These are phyloP conservation scores for Cyathus striatus DNA, from an alignment of 768 basidiomycete species.

Conservation along the genomic window DNA sequence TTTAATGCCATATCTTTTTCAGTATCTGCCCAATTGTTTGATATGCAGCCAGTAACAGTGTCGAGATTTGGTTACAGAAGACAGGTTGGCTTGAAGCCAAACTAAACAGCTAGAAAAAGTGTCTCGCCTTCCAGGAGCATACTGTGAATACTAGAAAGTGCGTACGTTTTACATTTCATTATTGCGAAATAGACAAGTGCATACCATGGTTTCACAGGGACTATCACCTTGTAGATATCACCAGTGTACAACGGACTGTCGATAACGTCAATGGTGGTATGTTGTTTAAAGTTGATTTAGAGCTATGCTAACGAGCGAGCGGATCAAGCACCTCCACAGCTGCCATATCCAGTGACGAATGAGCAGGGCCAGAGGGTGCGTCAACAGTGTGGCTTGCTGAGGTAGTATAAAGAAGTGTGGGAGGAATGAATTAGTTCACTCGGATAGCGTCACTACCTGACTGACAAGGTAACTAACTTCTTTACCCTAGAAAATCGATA, in stretches of 20 bases:
- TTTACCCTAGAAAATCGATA: too few species aligned
- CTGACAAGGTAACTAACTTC: too few species aligned
- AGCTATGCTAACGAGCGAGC: too few species aligned
- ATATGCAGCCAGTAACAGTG: constrained; percentile 82
- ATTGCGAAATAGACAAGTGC: constrained; percentile 1
- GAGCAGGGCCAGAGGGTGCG: too few species aligned
- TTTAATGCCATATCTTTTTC: constrained; percentile 32
- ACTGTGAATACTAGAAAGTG: constrained; percentile 48
- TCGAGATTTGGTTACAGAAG: constrained; percentile 79
- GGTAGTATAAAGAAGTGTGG: too few species aligned
- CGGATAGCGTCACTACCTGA: too few species aligned
- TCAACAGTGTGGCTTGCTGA: too few species aligned
- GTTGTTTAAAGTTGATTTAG: too few species aligned
- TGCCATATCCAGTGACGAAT: too few species aligned
- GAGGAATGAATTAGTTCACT: too few species aligned
- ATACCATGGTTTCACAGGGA: constrained; percentile 20
- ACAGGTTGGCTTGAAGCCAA: constrained; percentile 80
- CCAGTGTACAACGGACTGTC: constrained; percentile 54
- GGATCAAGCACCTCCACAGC: too few species aligned
- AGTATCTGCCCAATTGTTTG: constrained; percentile 52
- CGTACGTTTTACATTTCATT: constrained; percentile 18
- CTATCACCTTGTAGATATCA: constrained; percentile 54
- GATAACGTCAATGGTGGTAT: too few species aligned
- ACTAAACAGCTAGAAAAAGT: constrained; percentile 61
- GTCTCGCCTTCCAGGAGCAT: constrained; percentile 47